phyloP scores from a whole-genome alignment of 495 filamentous ascomycete species.

The Sphaerosporella brunnea region DNA sequence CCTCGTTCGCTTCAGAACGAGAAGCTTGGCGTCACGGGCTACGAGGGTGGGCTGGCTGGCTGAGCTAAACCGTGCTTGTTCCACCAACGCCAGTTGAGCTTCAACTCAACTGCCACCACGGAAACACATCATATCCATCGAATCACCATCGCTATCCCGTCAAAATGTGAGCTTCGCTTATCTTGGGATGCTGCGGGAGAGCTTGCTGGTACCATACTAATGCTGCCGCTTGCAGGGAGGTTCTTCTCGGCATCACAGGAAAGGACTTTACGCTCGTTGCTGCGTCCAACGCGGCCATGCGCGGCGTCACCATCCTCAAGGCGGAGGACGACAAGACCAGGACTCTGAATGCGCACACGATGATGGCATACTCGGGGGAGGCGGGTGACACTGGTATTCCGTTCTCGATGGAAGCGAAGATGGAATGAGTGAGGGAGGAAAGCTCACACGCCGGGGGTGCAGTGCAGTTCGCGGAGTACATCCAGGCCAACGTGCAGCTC shows the following conservation, averaged over 20 bases:
- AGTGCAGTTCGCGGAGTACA: conserved; percentile 99
- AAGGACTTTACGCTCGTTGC: conserved; percentile 97
- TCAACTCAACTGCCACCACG: neutral
- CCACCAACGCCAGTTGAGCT: conserved; percentile 2
- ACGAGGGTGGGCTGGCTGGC: neutral
- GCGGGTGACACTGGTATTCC: conserved; percentile 77
- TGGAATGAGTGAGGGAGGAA: conserved; percentile 8
- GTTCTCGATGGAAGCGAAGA: neutral
- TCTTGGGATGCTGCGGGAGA: neutral
- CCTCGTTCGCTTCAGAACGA: neutral
- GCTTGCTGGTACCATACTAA: conserved; percentile 2
- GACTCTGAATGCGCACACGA: conserved; percentile 68
- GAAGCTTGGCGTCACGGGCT: neutral
- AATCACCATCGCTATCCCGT: neutral
- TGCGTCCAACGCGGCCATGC: conserved; percentile 92
- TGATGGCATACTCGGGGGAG: conserved; percentile 96
- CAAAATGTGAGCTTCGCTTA: neutral
- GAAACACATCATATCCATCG: conserved; percentile 1
- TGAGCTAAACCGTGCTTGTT: too few species aligned
- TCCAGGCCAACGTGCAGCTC: conserved; percentile 93
- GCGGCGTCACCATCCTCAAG: conserved; percentile 91
- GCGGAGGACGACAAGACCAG: conserved; percentile 91
- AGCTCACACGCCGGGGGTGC: conserved; percentile 25
- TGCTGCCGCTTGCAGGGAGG: conserved; percentile 77
- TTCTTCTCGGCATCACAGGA: conserved; percentile 92